Percentiles rank a stretch among this genome's conserved stretches.
Conservation (phyloP, 2,329 filamentous ascomycete genomes). For the Aspergillus pseudoterreus region DNA sequence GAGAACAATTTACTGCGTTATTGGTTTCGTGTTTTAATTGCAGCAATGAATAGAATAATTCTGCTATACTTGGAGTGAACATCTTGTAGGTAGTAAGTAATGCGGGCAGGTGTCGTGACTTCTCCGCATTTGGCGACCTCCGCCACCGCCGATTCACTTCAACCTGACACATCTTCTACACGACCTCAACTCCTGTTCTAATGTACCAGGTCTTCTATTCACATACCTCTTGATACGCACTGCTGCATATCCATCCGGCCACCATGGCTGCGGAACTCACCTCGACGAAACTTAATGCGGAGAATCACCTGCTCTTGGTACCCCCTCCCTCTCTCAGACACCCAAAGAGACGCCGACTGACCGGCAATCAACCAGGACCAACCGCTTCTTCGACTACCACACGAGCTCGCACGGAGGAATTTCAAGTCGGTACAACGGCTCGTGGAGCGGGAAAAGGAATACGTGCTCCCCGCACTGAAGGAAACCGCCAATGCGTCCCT, state of each 20-base stretch:
- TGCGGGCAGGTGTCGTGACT: background rate
- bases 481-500: conserved; percentile 60
- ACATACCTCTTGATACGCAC: background rate
- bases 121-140: background rate
- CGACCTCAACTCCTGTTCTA: background rate
- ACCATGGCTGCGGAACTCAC: conserved; percentile 43
- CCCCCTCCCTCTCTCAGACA: conserved; percentile 6
- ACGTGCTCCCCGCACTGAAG: conserved; percentile 48
- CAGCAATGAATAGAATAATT: background rate
- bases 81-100: background rate
- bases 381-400: conserved; percentile 85
- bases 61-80: background rate
- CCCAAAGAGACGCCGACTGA: conserved; percentile 5
- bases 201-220: background rate
- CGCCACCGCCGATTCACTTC: background rate
- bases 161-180: no score
- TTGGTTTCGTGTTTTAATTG: background rate
- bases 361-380: conserved; percentile 63
- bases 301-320: conserved; percentile 50
- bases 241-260: background rate
- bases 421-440: conserved; percentile 68
- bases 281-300: conserved; percentile 47
- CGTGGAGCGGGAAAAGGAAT: conserved; percentile 47
- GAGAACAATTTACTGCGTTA: conserved; percentile 27
- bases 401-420: conserved; percentile 89